Conservation (phyloP, 441 rosid species). For the Melastoma candidum region DNA sequence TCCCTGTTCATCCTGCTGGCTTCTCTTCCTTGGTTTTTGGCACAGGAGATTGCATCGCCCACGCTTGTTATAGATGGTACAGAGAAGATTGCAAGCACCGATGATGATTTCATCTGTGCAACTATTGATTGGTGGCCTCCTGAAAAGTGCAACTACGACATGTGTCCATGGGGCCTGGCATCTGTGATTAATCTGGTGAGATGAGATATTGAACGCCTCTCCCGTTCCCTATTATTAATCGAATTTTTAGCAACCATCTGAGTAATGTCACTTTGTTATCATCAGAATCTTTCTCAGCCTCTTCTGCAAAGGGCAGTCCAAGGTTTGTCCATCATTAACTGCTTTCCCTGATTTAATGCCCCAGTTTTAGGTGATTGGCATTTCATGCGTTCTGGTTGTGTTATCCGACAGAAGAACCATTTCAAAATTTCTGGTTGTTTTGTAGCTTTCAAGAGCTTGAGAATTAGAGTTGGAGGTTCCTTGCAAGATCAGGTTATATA, state of each 20-base stretch:
- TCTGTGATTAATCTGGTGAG: slow-evolving; percentile 11
- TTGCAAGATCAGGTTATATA: slow-evolving; percentile 88
- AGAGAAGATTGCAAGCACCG: slow-evolving; percentile 1
- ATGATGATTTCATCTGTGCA: slow-evolving; percentile 16
- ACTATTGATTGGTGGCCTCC: slow-evolving; percentile 21
- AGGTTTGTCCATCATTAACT: slow-evolving; percentile 36
- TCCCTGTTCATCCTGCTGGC: no score
- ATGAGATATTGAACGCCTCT: not conserved
- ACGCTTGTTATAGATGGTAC: no score
- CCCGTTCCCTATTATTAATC: no score
- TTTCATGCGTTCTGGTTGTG: not conserved
- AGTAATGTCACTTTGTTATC: slow-evolving; percentile 7
- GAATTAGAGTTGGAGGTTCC: slow-evolving; percentile 94
- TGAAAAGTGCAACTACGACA: slow-evolving; percentile 14
- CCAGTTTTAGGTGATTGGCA: slow-evolving; percentile 3
- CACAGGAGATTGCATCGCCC: no score
- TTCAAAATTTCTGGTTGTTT: slow-evolving; percentile 11
- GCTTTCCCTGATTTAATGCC: not conserved
- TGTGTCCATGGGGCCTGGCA: slow-evolving; percentile 16
- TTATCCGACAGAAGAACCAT: slow-evolving; percentile 3
- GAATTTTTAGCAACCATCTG: no score
- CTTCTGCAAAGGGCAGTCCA: slow-evolving; percentile 61
- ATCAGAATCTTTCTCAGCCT: slow-evolving; percentile 77
- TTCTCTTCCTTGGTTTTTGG: no score
- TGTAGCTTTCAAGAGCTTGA: slow-evolving; percentile 64